Percentiles rank a stretch among this genome's conserved stretches.
phyloP scores from a whole-genome alignment of 176 grass and related monocot species.

The Chloris gayana region DNA sequence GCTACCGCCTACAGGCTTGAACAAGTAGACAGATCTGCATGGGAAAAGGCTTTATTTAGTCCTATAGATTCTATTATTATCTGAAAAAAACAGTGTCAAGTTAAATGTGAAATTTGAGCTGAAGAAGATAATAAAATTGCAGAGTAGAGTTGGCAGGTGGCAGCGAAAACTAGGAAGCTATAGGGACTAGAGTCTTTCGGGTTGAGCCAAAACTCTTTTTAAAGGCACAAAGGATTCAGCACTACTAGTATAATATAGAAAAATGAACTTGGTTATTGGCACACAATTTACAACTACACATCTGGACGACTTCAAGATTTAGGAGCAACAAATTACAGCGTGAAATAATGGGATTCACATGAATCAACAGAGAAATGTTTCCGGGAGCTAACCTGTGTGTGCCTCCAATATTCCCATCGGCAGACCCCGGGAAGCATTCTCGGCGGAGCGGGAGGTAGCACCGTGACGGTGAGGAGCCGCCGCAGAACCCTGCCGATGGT shows the following conservation, averaged over 20 bases:
- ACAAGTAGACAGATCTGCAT: neutral
- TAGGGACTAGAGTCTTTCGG: neutral
- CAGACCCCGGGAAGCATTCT: neutral
- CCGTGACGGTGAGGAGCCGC: neutral
- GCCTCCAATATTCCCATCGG: neutral
- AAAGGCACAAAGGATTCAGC: neutral
- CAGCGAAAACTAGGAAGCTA: neutral
- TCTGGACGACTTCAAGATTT: no score
- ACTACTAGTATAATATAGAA: no score
- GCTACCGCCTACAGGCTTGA: no score
- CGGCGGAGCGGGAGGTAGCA: neutral
- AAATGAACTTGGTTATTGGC: no score
- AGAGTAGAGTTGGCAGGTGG: neutral
- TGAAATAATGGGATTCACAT: no score
- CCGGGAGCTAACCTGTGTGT: slow-evolving; percentile 27
- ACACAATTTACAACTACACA: no score
- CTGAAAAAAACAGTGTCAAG: neutral
- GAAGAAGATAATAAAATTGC: neutral
- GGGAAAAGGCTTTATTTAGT: neutral
- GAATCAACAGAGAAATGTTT: neutral
- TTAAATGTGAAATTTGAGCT: neutral
- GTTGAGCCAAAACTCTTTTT: neutral
- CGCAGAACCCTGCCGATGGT: neutral
- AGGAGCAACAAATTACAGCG: no score
- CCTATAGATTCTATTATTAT: neutral